Evolutionary conservation across 2,329 filamentous ascomycete species (phyloP), one percentile per base, ranked within the genome.

Genomic region (Pseudogymnoascus sp.): DNA sequence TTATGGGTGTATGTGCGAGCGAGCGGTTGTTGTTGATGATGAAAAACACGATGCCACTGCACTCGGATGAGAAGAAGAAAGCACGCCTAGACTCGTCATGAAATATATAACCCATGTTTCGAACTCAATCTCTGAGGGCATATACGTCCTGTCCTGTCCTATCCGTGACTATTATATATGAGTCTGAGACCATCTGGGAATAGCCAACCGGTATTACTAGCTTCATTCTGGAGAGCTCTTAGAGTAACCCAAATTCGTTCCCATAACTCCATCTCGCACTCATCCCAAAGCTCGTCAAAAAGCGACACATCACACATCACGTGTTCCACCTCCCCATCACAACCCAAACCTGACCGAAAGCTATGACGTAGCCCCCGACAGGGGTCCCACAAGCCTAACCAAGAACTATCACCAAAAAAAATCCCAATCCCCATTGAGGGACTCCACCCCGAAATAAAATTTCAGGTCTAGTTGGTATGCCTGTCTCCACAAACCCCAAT

Each of bases 91-190:
- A 32, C 28, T 54, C 47, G 47, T 18, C n/a, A 32, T 54, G 47
- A 54, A 54, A 54, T 54, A 54, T 54, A 54, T 7, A 32, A 54
- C 47, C 22, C 47, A 54, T 54, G 47, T 54, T 32, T 54, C 28
- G 25, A 54, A 54, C 47, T 54, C 43, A 32, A 16, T 2, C 16
- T 2, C 5, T 22, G 3, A 0, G 14, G 14, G 6, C 1, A 6
- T 43, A 43, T 12, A n/a, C 8, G n/a, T 30, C 14, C 14, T 16
- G 43, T 50, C 14, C 14, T 43, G 18, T 43, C 22, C 22, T 22
- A 4, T 22, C 22, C 22, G 2, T 22, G 22, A 22, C 22, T 22
- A 22, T 22, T 22, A 22, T 22, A 22, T 4, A 22, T 22, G 22
- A 22, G 22, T 2, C 22, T 22, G 22, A 22, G 22, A 22, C 2